Evolutionary conservation across 2,329 filamentous ascomycete species (phyloP).

Genomic region (Penicillium verrucosum): DNA sequence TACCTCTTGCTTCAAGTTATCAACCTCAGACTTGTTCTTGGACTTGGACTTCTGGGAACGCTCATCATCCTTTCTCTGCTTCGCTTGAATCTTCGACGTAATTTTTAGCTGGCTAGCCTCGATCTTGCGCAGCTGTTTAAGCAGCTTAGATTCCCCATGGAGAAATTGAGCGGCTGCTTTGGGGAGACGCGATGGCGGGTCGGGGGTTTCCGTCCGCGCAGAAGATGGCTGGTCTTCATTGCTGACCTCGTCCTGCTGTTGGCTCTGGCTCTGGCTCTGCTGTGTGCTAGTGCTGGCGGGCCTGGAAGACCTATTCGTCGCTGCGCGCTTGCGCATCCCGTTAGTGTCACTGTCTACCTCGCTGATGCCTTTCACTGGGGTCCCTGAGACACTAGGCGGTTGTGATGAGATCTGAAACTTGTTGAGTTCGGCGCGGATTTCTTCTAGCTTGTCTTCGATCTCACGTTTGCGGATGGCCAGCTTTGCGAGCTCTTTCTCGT

Average conservation of each 20-base stretch:
- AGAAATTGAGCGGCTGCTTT: conserved; percentile 34
- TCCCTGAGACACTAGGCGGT: not conserved
- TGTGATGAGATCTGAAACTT: conserved; percentile 22
- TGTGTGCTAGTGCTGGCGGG: conserved; percentile 12
- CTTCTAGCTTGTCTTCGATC: conserved; percentile 38
- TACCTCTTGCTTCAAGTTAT: conserved; percentile 49
- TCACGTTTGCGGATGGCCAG: conserved; percentile 41
- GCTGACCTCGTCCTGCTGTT: conserved; percentile 5
- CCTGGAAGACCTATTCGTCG: conserved; percentile 18
- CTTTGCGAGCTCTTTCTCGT: conserved; percentile 46
- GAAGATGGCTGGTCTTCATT: conserved; percentile 15
- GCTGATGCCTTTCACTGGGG: conserved; percentile 9
- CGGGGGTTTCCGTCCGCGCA: conserved; percentile 6
- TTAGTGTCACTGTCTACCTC: conserved; percentile 21
- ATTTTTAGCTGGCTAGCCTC: conserved; percentile 43
- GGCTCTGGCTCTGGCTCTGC: conserved; percentile 14
- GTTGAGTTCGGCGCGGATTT: conserved; percentile 34
- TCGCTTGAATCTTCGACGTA: conserved; percentile 39
- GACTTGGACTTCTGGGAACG: conserved; percentile 45
- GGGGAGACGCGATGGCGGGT: conserved; percentile 24
- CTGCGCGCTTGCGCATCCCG: conserved; percentile 18
- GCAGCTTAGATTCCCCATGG: conserved; percentile 35
- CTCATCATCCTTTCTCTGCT: conserved; percentile 36
- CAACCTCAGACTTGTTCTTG: conserved; percentile 38
- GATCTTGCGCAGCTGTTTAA: conserved; percentile 42